Conservation (phyloP, 805 yeast genomes). For the Ogataea parapolymorpha region DNA sequence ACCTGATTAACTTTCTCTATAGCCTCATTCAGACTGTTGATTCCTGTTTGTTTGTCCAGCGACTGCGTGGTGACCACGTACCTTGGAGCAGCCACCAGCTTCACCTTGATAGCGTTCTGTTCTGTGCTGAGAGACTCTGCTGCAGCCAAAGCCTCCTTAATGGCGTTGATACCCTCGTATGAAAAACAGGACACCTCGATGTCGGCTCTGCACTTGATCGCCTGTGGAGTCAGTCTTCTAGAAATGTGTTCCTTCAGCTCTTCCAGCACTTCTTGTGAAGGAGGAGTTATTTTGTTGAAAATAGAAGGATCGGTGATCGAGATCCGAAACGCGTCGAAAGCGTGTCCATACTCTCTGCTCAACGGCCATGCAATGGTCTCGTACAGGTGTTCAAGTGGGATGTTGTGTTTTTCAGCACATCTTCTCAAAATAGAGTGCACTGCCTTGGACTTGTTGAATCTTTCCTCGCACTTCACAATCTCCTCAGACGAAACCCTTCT, state of each 20-base stretch:
- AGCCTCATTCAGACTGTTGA: slow-evolving; percentile 73
- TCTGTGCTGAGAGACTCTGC: slow-evolving; percentile 86
- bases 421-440: slow-evolving; percentile 98
- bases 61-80: slow-evolving; percentile 92
- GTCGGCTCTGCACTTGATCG: slow-evolving; percentile 97
- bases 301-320: slow-evolving; percentile 90
- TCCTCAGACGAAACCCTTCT: slow-evolving; percentile 98
- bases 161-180: slow-evolving; percentile 97
- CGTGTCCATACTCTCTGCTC: slow-evolving; percentile 92
- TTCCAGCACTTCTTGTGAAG: slow-evolving; percentile 69
- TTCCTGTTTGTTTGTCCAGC: slow-evolving; percentile 86
- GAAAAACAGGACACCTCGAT: slow-evolving; percentile 96
- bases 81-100: slow-evolving; percentile 95
- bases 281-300: slow-evolving; percentile 74
- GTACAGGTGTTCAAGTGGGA: slow-evolving; percentile 82
- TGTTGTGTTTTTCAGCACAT: slow-evolving; percentile 94
- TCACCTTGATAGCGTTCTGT: slow-evolving; percentile 84
- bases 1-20: slow-evolving; percentile 70
- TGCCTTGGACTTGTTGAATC: slow-evolving; percentile 93
- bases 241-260: slow-evolving; percentile 86
- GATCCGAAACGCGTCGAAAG: slow-evolving; percentile 94
- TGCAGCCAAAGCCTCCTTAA: slow-evolving; percentile 79
- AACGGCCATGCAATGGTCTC: slow-evolving; percentile 96
- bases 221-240: slow-evolving; percentile 95
- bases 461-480: slow-evolving; percentile 94